These are phyloP conservation scores for Clathrus columnatus DNA, from an alignment of 768 basidiomycete species.

Conservation along the genomic window DNA sequence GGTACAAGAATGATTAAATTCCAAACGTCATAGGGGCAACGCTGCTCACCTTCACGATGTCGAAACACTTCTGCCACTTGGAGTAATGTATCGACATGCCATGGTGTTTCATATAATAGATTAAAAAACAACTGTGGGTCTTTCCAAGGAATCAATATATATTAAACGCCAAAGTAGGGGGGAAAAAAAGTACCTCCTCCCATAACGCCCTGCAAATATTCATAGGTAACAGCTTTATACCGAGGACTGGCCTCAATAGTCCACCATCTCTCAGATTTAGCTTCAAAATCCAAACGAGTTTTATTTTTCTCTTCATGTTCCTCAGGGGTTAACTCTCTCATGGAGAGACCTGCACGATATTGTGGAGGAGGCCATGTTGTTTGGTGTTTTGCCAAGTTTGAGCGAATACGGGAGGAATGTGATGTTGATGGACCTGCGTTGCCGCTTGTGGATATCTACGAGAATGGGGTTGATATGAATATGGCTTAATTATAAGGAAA, in stretches of 20 bases:
- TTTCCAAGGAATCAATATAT: constrained; percentile 18
- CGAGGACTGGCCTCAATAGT: constrained; percentile 79
- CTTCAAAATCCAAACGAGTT: too few species aligned
- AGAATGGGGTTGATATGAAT: constrained; percentile 22
- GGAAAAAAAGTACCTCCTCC: constrained; percentile 54
- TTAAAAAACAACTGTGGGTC: constrained; percentile 75
- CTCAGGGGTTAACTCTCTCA: constrained; percentile 45
- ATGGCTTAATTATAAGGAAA: constrained; percentile 22
- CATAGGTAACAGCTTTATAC: constrained; percentile 73
- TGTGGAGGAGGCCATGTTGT: constrained; percentile 66
- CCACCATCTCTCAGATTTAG: constrained; percentile 92
- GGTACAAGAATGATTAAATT: neutral
- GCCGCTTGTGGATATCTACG: constrained; percentile 4
- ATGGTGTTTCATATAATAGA: constrained; percentile 69
- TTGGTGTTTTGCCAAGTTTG: constrained; percentile 70
- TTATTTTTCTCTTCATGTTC: constrained; percentile 43
- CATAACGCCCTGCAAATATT: constrained; percentile 73
- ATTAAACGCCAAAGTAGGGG: neutral
- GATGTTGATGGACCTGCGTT: neutral
- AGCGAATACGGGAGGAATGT: constrained; percentile 27
- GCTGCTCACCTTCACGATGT: constrained; percentile 69
- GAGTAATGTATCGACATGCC: constrained; percentile 88
- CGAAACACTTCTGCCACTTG: constrained; percentile 79
- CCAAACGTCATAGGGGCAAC: neutral
- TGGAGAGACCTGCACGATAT: constrained; percentile 63